Percentiles rank a stretch among this genome's conserved stretches.
Evolutionary conservation across 345 rosid species (phyloP).

Genomic region (Clausena lansium): DNA sequence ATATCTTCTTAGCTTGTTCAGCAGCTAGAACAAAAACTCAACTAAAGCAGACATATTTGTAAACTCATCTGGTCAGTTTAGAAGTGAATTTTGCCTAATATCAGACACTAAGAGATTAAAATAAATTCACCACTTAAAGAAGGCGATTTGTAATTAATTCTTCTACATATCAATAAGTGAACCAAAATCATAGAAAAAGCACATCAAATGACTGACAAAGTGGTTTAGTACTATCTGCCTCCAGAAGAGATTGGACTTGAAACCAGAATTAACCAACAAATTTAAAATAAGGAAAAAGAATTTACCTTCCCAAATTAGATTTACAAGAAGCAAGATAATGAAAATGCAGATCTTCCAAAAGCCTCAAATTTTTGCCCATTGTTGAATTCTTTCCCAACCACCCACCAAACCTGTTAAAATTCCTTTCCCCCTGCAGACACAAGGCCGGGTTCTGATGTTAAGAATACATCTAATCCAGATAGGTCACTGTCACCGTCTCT

Average conservation of each 20-base stretch:
- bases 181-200: slow-evolving; percentile 5
- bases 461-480: neutral
- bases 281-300: neutral
- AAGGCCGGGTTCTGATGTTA: neutral
- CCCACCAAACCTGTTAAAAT: slow-evolving; percentile 93
- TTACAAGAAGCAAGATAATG: slow-evolving; percentile 94
- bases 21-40: too few species aligned
- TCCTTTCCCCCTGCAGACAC: slow-evolving; percentile 80
- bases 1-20: neutral
- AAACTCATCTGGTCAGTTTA: neutral
- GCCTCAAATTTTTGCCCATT: slow-evolving; percentile 73
- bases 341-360: slow-evolving; percentile 88
- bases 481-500: neutral
- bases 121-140: too few species aligned
- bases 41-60: neutral
- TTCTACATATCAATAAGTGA: neutral
- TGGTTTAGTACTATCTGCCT: neutral
- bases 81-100: neutral
- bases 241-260: neutral
- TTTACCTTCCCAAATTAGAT: slow-evolving; percentile 77
- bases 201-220: neutral
- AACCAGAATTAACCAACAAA: neutral
- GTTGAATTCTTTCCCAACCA: slow-evolving; percentile 98
- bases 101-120: too few species aligned
- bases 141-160: neutral